Conservation (phyloP, 768 basidiomycete species). For the Mycena belliarum region DNA sequence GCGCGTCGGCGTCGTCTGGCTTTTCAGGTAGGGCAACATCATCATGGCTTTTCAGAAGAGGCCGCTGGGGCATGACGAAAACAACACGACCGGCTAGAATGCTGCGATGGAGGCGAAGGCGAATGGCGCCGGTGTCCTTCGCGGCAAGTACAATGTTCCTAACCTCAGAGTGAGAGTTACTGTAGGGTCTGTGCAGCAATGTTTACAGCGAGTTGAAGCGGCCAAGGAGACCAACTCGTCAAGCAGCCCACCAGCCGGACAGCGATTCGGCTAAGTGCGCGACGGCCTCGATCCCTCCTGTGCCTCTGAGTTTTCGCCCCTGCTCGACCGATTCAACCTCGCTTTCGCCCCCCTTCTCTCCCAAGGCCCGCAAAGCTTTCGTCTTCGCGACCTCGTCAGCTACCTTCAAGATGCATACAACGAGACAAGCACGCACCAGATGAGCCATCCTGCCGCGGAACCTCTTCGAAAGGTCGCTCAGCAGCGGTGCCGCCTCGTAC, state of each 20-base stretch:
- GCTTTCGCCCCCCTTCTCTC: conserved; percentile 45
- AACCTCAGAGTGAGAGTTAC: neutral
- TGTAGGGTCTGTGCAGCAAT: neutral
- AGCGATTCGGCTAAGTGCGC: conserved; percentile 15
- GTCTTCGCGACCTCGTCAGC: conserved; percentile 36
- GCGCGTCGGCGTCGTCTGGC: neutral
- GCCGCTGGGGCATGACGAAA: neutral
- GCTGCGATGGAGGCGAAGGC: conserved; percentile 1
- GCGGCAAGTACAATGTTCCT: conserved; percentile 4
- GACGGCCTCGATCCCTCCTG: conserved; percentile 14
- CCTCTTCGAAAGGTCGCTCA: conserved; percentile 54
- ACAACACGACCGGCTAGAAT: conserved; percentile 1
- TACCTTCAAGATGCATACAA: neutral
- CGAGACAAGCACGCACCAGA: conserved; percentile 46
- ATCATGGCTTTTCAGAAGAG: neutral
- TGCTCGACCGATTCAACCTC: neutral
- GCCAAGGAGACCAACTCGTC: neutral
- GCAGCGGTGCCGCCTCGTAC: conserved; percentile 57
- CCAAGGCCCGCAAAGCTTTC: conserved; percentile 52
- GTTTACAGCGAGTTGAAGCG: neutral
- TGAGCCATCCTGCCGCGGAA: conserved; percentile 58
- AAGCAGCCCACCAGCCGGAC: conserved; percentile 17
- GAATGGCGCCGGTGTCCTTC: neutral
- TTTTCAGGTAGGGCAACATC: conserved; percentile 1
- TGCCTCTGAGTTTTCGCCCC: neutral